Base-by-base conservation (phyloP, 2,329 filamentous ascomycete genomes). In the Colletotrichum sp. region DNA sequence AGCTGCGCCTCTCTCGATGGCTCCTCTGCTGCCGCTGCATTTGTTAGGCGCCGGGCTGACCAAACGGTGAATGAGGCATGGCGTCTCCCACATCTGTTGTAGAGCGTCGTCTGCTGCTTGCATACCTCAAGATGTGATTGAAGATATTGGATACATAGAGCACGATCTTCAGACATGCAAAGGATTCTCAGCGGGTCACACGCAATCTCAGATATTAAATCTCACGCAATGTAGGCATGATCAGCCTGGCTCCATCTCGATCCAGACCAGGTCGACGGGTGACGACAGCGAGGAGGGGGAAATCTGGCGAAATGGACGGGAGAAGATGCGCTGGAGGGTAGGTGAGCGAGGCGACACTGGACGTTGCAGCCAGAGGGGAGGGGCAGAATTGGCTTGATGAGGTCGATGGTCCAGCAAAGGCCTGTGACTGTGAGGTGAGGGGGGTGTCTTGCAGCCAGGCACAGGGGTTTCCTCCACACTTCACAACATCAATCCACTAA, bases 221-320 rank as follows among this genome's bases (percentile, higher is more conserved):
- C 62, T 44, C 55, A 29, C 72, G 55, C 9, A 62, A 72, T 44
- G 62, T 55, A 72, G 72, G 25, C 36, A 72, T 52, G 63, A 72
- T 75, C 69, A 55, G n/a, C 69, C 61, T 4, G 29, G 49, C 29
- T 32, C 34, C 68, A 59, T 55, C 49, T 75, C 29, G 52, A 72
- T 62, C 29, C 34, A 44, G 72, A 62, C 61, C 68, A 66, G 49
- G 61, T 16, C 27, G 29, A 29, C 52, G 52, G 39, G 52, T 75
- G 63, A 75, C 72, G 63, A 75, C 72, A 72, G 62, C 29, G 65
- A 63, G 62, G 62, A 75, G 72, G 72, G 34, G 32, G 52, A 22
- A 19, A 63, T 29, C 27, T 30, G 57, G 57, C 27, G 27, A n/a
- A 34, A 27, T 32, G 27, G 29, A 22, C 34, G 64, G 64, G 13